Base-by-base conservation (phyloP, 768 basidiomycete species). In the Dioszegia crocea region DNA sequence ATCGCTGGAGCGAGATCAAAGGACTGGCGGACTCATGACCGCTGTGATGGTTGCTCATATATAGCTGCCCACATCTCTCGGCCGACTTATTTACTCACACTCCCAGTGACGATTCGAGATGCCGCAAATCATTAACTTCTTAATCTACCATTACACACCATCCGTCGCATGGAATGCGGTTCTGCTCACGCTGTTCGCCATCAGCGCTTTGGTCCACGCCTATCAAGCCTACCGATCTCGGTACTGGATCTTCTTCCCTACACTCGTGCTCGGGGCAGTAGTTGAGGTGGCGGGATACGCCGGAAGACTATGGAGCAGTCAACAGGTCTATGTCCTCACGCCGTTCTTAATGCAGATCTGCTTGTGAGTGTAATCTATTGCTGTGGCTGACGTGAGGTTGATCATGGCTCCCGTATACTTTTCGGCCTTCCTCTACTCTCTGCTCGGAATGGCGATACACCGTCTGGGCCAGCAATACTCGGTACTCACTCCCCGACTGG, bases 331-430 rank as follows among this genome's bases (percentile, higher is more conserved):
- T 29, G 33, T 53, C 9, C 54, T 74, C 17, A 64, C 68, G 4
- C 72, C 72, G 1, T 76, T 71, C 61, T 59, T 75, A n/a, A 68
- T 68, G 60, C 74, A 73, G 55, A 69, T 71, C 40, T 60, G 49
- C 49, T 61, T 60, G 74, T 71, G 41, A 63, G 70, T 67, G 0
- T 3, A 2, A 14, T 48, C 6, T 17, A 48, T 17, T 5, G 14
- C 9, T 26, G 9, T n/a, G 21, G 24, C 51, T 53, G 51, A 53
- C 36, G 49, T 27, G 23, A 48, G 50, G 8, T 44, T 54, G 0
- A 70, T 74, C 26, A 59, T 78, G 19, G 74, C 67, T 1, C 77
- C 77, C 0, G 73, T 71, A 40, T 78, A 75, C 65, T 76, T 72
- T 73, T 71, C 70, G 0, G 77, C 74, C 0, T 68, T 62, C 30